Conservation (phyloP, 1,284 basidiomycete genomes). For the Ustilago hordei region DNA sequence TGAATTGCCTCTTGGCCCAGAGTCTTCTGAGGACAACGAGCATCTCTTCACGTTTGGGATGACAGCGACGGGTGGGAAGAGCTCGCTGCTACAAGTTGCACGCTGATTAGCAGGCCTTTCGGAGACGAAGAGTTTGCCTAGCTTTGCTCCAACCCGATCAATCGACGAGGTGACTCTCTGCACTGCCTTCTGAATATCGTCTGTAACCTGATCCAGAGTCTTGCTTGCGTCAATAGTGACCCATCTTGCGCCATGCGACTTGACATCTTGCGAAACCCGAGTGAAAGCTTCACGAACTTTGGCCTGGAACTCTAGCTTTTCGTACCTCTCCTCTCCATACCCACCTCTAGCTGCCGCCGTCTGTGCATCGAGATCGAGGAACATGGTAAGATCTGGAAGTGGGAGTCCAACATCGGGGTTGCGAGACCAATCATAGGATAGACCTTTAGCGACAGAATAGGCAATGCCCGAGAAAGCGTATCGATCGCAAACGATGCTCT, state of each 20-base stretch:
- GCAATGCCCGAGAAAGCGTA: slow-evolving; percentile 98
- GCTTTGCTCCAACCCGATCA: slow-evolving; percentile 29
- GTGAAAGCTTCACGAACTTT: slow-evolving; percentile 66
- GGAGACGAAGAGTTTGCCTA: slow-evolving; percentile 39
- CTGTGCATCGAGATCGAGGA: slow-evolving; percentile 84
- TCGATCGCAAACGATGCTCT: slow-evolving; percentile 86
- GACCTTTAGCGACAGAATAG: slow-evolving; percentile 86
- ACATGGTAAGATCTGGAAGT: slow-evolving; percentile 86
- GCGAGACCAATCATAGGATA: slow-evolving; percentile 81
- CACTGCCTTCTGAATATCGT: slow-evolving; percentile 50
- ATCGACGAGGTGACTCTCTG: slow-evolving; percentile 40
- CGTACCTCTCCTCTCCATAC: slow-evolving; percentile 85
- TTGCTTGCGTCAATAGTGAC: slow-evolving; percentile 58
- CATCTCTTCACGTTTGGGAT: slow-evolving; percentile 18
- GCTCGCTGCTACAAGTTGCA: slow-evolving; percentile 33
- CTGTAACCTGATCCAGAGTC: slow-evolving; percentile 60
- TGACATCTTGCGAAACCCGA: slow-evolving; percentile 51
- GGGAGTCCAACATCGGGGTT: slow-evolving; percentile 87
- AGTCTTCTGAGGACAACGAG: slow-evolving; percentile 22
- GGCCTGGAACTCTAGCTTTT: slow-evolving; percentile 68
- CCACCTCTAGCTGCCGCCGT: slow-evolving; percentile 81
- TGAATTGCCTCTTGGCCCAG: slow-evolving; percentile 19
- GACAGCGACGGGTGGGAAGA: slow-evolving; percentile 14
- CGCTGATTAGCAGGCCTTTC: slow-evolving; percentile 21
- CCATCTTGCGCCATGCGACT: slow-evolving; percentile 51